Evolutionary conservation across 108 stramenopile species (phyloP).

Genomic region (Mediolabrus comicus): DNA sequence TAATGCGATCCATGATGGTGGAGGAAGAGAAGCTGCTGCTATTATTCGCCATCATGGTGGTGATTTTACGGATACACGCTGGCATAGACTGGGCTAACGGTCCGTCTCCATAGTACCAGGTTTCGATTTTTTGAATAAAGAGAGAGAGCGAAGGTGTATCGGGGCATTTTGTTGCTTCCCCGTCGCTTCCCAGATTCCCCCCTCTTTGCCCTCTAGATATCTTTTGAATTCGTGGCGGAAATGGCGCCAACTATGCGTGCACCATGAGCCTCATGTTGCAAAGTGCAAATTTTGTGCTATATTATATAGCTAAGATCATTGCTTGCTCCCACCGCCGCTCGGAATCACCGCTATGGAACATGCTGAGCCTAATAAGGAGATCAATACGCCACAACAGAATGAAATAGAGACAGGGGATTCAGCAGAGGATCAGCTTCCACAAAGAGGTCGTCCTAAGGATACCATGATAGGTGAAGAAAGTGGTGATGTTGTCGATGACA

Average conservation of each 20-base stretch:
- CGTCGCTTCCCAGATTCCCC: too few species aligned
- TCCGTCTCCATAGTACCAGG: too few species aligned
- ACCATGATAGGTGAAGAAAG: not conserved
- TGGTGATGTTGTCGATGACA: not conserved
- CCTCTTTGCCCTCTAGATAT: too few species aligned
- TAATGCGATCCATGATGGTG: constrained; percentile 23
- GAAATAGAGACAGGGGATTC: not conserved
- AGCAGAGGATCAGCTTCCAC: not conserved
- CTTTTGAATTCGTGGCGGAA: too few species aligned
- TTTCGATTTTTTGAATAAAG: too few species aligned
- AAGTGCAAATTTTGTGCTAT: not conserved
- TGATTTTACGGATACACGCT: not conserved
- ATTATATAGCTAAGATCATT: too few species aligned
- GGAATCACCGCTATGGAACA: not conserved
- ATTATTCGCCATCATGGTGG: not conserved
- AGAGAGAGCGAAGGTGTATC: too few species aligned
- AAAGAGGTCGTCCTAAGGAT: not conserved
- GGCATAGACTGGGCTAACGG: too few species aligned
- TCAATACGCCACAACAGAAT: not conserved
- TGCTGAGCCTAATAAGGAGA: not conserved
- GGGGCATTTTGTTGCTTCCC: too few species aligned
- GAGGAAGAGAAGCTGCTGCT: not conserved
- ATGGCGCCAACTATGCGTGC: too few species aligned
- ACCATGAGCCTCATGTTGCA: too few species aligned
- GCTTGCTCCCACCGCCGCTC: not conserved